These are phyloP conservation scores for Hymenoscyphus fructigenus DNA, from an alignment of 2,329 filamentous ascomycete species.

Conservation along the genomic window DNA sequence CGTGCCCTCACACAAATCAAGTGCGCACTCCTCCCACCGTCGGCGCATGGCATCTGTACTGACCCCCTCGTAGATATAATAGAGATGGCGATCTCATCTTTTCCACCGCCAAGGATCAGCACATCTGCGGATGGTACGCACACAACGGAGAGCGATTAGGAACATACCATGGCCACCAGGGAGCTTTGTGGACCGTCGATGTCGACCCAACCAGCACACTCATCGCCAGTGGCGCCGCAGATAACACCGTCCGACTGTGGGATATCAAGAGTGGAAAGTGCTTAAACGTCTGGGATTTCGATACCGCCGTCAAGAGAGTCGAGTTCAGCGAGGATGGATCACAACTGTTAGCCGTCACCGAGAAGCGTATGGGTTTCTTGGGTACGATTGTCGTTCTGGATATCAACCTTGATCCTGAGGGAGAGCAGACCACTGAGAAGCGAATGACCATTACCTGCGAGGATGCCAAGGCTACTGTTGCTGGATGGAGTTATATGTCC, in stretches of 20 bases:
- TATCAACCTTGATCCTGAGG: constrained; percentile 79
- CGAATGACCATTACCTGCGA: constrained; percentile 86
- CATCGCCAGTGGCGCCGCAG: constrained; percentile 91
- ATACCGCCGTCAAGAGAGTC: constrained; percentile 94
- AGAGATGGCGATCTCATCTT: constrained; percentile 96
- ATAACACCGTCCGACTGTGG: constrained; percentile 98
- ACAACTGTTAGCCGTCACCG: constrained; percentile 88
- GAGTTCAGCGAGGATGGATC: constrained; percentile 95
- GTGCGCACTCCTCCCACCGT: constrained; percentile 46
- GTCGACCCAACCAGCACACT: constrained; percentile 89
- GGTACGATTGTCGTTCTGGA: constrained; percentile 92
- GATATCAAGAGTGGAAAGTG: constrained; percentile 89
- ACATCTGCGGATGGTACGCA: constrained; percentile 94
- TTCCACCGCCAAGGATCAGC: constrained; percentile 92
- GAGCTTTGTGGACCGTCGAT: constrained; percentile 98
- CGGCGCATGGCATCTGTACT: constrained; percentile 22
- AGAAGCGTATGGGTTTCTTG: constrained; percentile 97
- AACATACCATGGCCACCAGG: constrained; percentile 94
- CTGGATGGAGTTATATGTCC: constrained; percentile 90
- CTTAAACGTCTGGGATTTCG: constrained; percentile 97
- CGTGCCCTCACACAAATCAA: constrained; percentile 93
- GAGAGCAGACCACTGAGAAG: constrained; percentile 81
- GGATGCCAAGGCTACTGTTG: constrained; percentile 95
- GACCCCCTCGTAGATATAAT: constrained; percentile 64
- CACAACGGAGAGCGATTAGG: constrained; percentile 98